Percentiles rank a stretch among this genome's conserved stretches.
Conservation (phyloP, 257 asterid genomes). For the Misopates orontium region DNA sequence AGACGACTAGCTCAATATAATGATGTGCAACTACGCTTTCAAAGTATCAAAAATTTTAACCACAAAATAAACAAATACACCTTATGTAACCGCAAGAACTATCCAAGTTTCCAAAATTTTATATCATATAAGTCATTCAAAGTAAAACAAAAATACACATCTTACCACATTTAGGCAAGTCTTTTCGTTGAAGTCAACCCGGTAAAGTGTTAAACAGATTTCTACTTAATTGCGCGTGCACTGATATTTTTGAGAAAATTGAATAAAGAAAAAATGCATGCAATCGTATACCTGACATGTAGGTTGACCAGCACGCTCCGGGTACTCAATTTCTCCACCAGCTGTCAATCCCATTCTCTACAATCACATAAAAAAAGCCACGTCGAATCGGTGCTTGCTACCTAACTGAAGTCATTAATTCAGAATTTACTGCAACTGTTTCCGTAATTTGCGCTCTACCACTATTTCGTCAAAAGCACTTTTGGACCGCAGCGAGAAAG, state of each 20-base stretch:
- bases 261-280: neutral
- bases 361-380: slow-evolving; percentile 20
- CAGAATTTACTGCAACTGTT: neutral
- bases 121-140: slow-evolving; percentile 2
- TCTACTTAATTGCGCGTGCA: neutral
- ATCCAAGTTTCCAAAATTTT: slow-evolving; percentile 5
- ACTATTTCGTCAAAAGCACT: slow-evolving; percentile 13
- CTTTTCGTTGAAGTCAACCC: neutral
- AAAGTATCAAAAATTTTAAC: slow-evolving; percentile 11
- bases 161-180: slow-evolving; percentile 5
- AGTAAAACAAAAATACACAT: neutral
- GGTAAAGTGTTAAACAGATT: neutral
- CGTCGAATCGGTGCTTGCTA: slow-evolving; percentile 20
- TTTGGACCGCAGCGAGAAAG: slow-evolving; percentile 17
- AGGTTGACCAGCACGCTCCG: slow-evolving; percentile 68
- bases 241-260: slow-evolving; percentile 4
- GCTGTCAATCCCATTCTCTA: slow-evolving; percentile 53
- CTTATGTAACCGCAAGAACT: slow-evolving; percentile 11
- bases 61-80: slow-evolving; percentile 17
- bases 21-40: neutral
- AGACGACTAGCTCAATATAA: slow-evolving; percentile 13
- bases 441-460: slow-evolving; percentile 2
- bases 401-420: slow-evolving; percentile 19
- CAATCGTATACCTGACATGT: slow-evolving; percentile 59
- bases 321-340: slow-evolving; percentile 47